Evolutionary conservation across 2,329 filamentous ascomycete genomes (phyloP).

Genomic region (Ophiocordyceps unilateralis): DNA sequence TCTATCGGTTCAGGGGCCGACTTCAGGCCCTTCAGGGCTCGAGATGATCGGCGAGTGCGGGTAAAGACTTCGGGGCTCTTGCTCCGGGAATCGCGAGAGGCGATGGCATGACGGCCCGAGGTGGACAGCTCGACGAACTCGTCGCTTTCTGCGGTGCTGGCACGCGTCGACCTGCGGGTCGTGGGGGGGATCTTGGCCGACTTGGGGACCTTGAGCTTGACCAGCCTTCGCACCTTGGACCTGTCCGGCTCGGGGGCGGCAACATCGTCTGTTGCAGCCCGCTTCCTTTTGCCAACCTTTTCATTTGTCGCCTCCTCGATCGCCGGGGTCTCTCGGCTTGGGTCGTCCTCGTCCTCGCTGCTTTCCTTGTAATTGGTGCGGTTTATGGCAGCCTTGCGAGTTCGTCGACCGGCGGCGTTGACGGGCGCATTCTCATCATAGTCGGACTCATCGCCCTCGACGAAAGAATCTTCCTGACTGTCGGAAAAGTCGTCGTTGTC

Average conservation of each 20-base stretch:
- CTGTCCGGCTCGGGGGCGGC: constrained; percentile 5
- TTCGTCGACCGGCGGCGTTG: constrained; percentile 28
- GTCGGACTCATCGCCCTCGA: constrained; percentile 18
- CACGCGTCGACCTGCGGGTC: constrained; percentile 32
- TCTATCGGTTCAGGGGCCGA: constrained; percentile 29
- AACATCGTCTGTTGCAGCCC: constrained; percentile 11
- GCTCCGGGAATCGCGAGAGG: constrained; percentile 32
- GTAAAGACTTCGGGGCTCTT: constrained; percentile 35
- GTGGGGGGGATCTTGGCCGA: constrained; percentile 7
- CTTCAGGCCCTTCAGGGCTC: constrained; percentile 33
- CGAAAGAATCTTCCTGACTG: constrained; percentile 32
- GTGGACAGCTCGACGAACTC: constrained; percentile 39
- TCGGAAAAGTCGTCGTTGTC: constrained; percentile 40
- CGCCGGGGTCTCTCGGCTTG: constrained; percentile 11
- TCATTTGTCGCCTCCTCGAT: constrained; percentile 10
- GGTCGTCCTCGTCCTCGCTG: constrained; percentile 22
- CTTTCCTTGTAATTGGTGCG: constrained; percentile 30
- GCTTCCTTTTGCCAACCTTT: constrained; percentile 12
- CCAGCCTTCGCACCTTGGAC: constrained; percentile 19
- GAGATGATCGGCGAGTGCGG: constrained; percentile 25
- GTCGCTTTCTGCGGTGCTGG: constrained; percentile 36
- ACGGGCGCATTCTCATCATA: constrained; percentile 23
- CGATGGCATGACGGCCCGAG: constrained; percentile 39
- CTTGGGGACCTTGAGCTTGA: constrained; percentile 26
- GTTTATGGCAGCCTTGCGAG: constrained; percentile 29